These are phyloP conservation scores for Pseudomonodictys pantanalensis DNA, from an alignment of 495 filamentous ascomycete genomes.

Conservation along the genomic window DNA sequence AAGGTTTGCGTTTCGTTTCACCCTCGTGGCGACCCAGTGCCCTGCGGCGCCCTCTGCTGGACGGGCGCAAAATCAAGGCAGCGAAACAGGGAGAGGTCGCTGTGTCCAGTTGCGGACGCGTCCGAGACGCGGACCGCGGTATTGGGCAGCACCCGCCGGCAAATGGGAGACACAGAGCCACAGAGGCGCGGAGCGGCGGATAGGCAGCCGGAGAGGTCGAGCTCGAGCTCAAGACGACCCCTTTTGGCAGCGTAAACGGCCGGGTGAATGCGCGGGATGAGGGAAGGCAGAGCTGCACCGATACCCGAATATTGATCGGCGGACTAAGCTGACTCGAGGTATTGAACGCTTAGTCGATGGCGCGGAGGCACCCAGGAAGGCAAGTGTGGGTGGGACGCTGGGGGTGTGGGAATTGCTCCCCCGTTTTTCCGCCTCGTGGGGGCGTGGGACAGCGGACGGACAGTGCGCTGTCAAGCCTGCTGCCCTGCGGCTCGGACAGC, in stretches of 20 bases:
- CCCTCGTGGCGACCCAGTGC: neutral
- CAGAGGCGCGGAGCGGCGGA: too few species aligned
- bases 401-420: neutral
- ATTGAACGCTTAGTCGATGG: slow-evolving; percentile 12
- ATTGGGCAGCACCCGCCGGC: slow-evolving; percentile 6
- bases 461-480: neutral
- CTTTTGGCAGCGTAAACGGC: slow-evolving; percentile 6
- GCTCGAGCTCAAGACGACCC: neutral
- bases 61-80: neutral
- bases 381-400: neutral
- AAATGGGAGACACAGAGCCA: slow-evolving; percentile 7
- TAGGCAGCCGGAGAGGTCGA: slow-evolving; percentile 18
- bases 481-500: too few species aligned
- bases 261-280: slow-evolving; percentile 18
- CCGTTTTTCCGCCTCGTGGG: neutral
- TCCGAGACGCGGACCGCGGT: neutral
- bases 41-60: neutral
- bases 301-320: slow-evolving; percentile 17
- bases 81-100: too few species aligned
- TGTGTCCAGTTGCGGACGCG: neutral
- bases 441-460: neutral
- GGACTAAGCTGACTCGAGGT: slow-evolving; percentile 14
- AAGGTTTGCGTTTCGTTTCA: neutral
- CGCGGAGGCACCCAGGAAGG: too few species aligned
- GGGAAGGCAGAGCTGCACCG: neutral